Percentiles rank a stretch among this genome's conserved stretches.
These are phyloP conservation scores for Coleophoma cylindrospora DNA, from an alignment of 2,329 filamentous ascomycete genomes.

Conservation along the genomic window DNA sequence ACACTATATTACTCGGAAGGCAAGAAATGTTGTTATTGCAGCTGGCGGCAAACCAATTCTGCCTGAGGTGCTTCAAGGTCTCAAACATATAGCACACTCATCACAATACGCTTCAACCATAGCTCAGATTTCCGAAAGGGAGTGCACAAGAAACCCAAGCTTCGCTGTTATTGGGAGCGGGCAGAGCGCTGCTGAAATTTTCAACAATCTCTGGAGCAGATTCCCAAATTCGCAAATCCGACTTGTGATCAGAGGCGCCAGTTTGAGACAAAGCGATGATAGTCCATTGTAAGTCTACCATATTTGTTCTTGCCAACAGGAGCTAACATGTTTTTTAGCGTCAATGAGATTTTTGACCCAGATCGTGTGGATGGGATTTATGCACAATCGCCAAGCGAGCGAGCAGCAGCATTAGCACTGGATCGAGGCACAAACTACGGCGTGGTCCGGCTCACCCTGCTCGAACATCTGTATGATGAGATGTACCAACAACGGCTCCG, in stretches of 20 bases:
- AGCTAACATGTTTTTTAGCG: conserved; percentile 42
- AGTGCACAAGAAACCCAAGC: conserved; percentile 11
- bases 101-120: conserved; percentile 73
- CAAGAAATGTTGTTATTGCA: conserved; percentile 55
- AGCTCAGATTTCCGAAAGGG: conserved; percentile 43
- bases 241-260: conserved; percentile 77
- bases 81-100: conserved; percentile 78
- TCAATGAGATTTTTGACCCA: conserved; percentile 96
- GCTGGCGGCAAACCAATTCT: conserved; percentile 63
- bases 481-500: conserved; percentile 82
- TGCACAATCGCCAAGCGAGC: conserved; percentile 56
- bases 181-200: conserved; percentile 93
- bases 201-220: conserved; percentile 75
- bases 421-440: conserved; percentile 91
- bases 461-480: conserved; percentile 82
- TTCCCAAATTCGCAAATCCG: conserved; percentile 78
- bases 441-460: conserved; percentile 84
- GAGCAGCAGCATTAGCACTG: conserved; percentile 52
- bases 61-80: conserved; percentile 64
- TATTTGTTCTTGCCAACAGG: background rate
- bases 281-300: conserved; percentile 74
- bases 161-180: conserved; percentile 86
- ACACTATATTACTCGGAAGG: conserved; percentile 30
- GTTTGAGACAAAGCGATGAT: conserved; percentile 87
- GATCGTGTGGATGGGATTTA: conserved; percentile 75